A percentile compares a stretch with the other conserved stretches of the same genome.
Evolutionary conservation across 2,329 filamentous ascomycete species (phyloP).

Genomic region (Monilinia aucupariae): DNA sequence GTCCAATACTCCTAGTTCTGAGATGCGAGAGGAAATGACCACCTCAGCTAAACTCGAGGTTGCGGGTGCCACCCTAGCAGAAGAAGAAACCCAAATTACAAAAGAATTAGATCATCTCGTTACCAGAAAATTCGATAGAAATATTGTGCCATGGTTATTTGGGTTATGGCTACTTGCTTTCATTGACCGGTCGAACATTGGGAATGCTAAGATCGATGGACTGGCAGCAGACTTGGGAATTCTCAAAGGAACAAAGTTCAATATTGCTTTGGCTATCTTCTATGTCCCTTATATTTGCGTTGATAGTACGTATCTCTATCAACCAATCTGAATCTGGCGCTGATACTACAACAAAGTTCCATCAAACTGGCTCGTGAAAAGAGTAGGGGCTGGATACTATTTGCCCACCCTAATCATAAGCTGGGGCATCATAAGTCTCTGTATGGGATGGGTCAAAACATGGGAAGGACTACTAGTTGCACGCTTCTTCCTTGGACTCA

Average conservation of each 20-base stretch:
- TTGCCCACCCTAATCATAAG: conserved; percentile 40
- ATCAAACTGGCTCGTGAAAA: conserved; percentile 35
- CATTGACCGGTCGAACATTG: conserved; percentile 14
- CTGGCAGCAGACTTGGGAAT: conserved; percentile 54
- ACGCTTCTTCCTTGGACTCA: conserved; percentile 45
- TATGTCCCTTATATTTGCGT: conserved; percentile 58
- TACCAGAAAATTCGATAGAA: conserved; percentile 12
- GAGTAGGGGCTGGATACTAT: conserved; percentile 36
- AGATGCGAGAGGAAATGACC: not conserved
- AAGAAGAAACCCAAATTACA: not conserved
- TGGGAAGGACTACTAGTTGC: conserved; percentile 41
- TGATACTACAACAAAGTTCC: conserved; percentile 46
- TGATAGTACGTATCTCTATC: conserved; percentile 36
- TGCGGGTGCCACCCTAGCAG: not conserved
- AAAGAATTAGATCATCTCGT: conserved; percentile 7
- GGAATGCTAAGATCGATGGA: conserved; percentile 56
- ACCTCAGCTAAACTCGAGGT: not conserved
- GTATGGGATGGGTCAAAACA: conserved; percentile 42
- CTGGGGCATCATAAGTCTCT: conserved; percentile 44
- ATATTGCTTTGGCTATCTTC: conserved; percentile 56
- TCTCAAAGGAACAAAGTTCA: conserved; percentile 45
- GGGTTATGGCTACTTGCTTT: conserved; percentile 15
- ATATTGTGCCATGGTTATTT: conserved; percentile 14
- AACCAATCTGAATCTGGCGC: conserved; percentile 25
- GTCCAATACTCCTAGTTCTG: not conserved